Base-by-base conservation (phyloP, 768 basidiomycete species). In the Kwoniella bestiolae region DNA sequence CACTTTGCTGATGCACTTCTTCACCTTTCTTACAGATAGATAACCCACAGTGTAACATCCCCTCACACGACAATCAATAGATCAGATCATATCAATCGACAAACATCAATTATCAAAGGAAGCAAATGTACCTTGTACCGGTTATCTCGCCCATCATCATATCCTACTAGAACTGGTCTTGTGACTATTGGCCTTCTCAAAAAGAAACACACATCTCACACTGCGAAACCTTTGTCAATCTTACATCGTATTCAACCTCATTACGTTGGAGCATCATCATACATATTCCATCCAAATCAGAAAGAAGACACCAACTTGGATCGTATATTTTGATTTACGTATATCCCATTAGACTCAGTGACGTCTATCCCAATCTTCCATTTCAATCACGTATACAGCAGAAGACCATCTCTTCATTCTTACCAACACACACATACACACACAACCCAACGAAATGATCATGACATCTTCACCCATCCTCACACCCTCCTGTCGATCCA, bases 401-500 rank as follows among this genome's bases (percentile, higher is more conserved):
- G 38, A 41, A 41, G 38, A 41, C 38, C 12, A 41, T 41, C 14
- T 16, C 12, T 41, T 14, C 18, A 11, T 16, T 16, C 38, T 2
- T 18, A 41, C 18, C 12, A 11, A 41, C 38, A 38, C 16, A 38
- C 35, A 38, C 9, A 38, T 38, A 38, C 51, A 52, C 23, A 31
- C 14, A 53, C 29, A 23, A 60, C 16, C 16, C 21, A 7, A 7
- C 63, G 63, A 46, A 31, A 65, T 65, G 63, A 65, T 65, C 56
- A 65, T 65, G 63, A 65, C 63, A 23, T 65, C 63, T 31, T 65
- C 63, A 34, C 63, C 63, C 3, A 32, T 58, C 23, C 68, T 47
- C 53, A 67, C 60, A 25, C 68, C 46, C 56, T 66, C 59, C 44
- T 69, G 47, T 44, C 58, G 59, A 31, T 66, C 65, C 21, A 53